phyloP scores from a whole-genome alignment of 306 rosid species.

The Rosa rugosa region DNA sequence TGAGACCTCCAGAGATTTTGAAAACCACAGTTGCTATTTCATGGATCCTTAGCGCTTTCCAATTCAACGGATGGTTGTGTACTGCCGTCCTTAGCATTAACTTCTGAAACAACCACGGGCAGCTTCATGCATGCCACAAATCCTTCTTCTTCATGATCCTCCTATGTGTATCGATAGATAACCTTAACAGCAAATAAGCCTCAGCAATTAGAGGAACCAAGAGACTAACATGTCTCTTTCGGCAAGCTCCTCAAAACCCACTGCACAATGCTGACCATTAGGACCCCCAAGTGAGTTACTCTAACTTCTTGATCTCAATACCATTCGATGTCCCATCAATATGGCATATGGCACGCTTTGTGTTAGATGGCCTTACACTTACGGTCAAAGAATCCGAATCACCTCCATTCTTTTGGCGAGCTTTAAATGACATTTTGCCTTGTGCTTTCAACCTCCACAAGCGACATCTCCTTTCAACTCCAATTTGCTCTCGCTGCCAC shows the following conservation, averaged over 20 bases:
- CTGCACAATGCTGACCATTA: constrained; percentile 36
- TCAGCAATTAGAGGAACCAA: constrained; percentile 40
- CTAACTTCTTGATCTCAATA: constrained; percentile 54
- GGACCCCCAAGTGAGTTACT: constrained; percentile 47
- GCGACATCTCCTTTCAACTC: too few species aligned
- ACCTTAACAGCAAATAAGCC: constrained; percentile 30
- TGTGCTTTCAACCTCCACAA: too few species aligned
- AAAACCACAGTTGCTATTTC: constrained; percentile 9
- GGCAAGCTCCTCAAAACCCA: constrained; percentile 39
- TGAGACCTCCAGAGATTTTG: neutral
- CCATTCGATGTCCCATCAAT: constrained; percentile 50
- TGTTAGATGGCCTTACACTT: constrained; percentile 57
- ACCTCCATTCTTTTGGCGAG: too few species aligned
- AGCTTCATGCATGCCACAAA: constrained; percentile 40
- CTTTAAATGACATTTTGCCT: too few species aligned
- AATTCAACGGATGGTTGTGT: neutral
- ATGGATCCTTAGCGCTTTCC: neutral
- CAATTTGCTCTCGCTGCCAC: too few species aligned
- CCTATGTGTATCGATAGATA: constrained; percentile 28
- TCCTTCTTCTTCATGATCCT: constrained; percentile 32
- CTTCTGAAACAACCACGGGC: constrained; percentile 30
- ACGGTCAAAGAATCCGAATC: constrained; percentile 40
- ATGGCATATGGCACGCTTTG: constrained; percentile 45
- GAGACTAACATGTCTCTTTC: constrained; percentile 9
- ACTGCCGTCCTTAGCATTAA: constrained; percentile 11